Percentiles rank a stretch among this genome's conserved stretches.
Conservation (phyloP, 768 basidiomycete genomes). For the Rhizopogon vinicolor region DNA sequence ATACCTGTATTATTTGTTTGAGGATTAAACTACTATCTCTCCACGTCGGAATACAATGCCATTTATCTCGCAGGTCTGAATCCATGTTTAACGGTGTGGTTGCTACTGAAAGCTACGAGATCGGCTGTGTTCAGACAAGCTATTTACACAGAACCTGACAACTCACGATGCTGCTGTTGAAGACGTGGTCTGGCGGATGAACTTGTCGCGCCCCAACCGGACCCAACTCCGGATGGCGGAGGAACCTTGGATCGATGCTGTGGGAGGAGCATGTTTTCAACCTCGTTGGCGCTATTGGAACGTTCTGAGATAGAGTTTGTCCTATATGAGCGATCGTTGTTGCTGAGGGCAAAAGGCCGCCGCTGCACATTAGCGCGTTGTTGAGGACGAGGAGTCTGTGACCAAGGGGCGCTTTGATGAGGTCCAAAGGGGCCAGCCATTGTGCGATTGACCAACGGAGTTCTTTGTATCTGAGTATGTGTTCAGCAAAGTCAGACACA, state of each 20-base stretch:
- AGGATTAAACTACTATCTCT: slow-evolving; percentile 11
- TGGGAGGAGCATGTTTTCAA: slow-evolving; percentile 57
- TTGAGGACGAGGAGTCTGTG: slow-evolving; percentile 20
- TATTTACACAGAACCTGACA: neutral
- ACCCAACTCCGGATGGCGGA: slow-evolving; percentile 26
- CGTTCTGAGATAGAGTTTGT: slow-evolving; percentile 48
- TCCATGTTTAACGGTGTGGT: slow-evolving; percentile 35
- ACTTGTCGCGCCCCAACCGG: slow-evolving; percentile 34
- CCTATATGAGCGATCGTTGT: slow-evolving; percentile 37
- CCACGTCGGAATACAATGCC: slow-evolving; percentile 3
- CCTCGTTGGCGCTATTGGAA: slow-evolving; percentile 67
- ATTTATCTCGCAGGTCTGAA: slow-evolving; percentile 41
- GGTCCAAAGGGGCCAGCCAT: slow-evolving; percentile 25
- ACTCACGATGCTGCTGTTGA: slow-evolving; percentile 24
- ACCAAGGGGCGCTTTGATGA: slow-evolving; percentile 28
- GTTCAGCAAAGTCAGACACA: slow-evolving; percentile 3
- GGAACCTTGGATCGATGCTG: slow-evolving; percentile 16
- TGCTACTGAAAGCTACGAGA: slow-evolving; percentile 34
- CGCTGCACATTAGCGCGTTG: slow-evolving; percentile 28
- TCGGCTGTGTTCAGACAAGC: neutral
- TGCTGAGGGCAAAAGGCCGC: slow-evolving; percentile 34
- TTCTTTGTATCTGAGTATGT: slow-evolving; percentile 56
- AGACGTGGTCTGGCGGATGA: slow-evolving; percentile 18
- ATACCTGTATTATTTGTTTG: slow-evolving; percentile 20
- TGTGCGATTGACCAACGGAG: slow-evolving; percentile 55